Evolutionary conservation across 192 early-diverging fungal genomes (phyloP), one percentile per base, ranked within the genome.

Genomic region (Coemansia guatemalensis): DNA sequence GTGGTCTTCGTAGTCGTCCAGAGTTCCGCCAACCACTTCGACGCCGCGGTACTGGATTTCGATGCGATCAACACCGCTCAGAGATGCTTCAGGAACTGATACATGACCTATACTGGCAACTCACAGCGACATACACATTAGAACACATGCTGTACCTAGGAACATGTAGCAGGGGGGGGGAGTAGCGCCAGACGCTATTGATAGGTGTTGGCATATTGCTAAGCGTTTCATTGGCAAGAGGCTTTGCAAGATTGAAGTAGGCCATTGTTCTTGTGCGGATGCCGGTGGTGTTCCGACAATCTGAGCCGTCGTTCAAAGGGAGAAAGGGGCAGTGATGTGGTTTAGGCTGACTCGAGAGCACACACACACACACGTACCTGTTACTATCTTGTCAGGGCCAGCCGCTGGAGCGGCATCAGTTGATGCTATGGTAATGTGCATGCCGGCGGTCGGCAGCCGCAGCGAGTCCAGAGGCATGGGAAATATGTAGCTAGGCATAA

Each of bases 31-130:
- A 4, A 73, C 72, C 11, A 80, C 59, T 54, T 80, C 77, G 21
- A 73, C 65, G 44, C 77, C 77, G 49, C 71, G 71, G 65, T 71
- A 74, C 49, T 70, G 72, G 17, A 80, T 48, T 32, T 70, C 77
- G 29, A 80, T 27, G 29, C 54, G 57, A 8, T 67, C 60, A 2
- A 47, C 64, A 12, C 11, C 50, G 27, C 24, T 48, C 25, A 78
- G 53, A 21, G 56, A 25, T 4, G 44, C 27, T 26, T 64, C 58
- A 1, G 67, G 44, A 30, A 70, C 71, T 25, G 60, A 23, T 18
- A 80, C 72, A 26, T 60, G 44, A 24, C 77, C 77, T 80, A 67
- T 27, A 67, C 52, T 27, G 24, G 24, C 48, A 22, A 44, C 12
- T 4, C 27, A 23, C 52, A 73, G n/a, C 9, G 35, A 39, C 35